These are phyloP conservation scores for Phanerodontia chrysosporium DNA, from an alignment of 768 basidiomycete species.

Conservation along the genomic window DNA sequence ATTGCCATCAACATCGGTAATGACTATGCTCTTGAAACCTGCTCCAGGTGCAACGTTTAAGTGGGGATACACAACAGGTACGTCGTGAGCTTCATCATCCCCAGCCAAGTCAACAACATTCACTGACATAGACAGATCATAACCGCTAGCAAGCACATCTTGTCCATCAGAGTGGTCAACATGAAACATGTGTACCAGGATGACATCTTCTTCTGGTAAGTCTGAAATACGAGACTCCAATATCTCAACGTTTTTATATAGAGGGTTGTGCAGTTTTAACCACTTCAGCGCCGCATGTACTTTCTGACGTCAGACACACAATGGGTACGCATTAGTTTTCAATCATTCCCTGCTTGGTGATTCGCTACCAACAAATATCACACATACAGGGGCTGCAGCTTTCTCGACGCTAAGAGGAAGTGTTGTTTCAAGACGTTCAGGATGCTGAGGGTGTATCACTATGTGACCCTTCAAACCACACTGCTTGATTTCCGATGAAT, in stretches of 20 bases:
- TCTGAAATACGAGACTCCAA: slow-evolving; percentile 28
- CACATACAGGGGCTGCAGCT: too few relatives aligned
- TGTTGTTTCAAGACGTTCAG: slow-evolving; percentile 21
- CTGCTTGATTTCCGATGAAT: slow-evolving; percentile 16
- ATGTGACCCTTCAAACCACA: slow-evolving; percentile 35
- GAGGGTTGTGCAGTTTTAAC: too few relatives aligned
- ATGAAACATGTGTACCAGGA: slow-evolving; percentile 35
- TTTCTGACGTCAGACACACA: too few relatives aligned
- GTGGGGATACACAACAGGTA: slow-evolving; percentile 23
- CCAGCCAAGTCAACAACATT: too few relatives aligned
- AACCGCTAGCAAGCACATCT: slow-evolving; percentile 16
- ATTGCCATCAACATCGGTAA: slow-evolving; percentile 27
- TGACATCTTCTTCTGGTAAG: slow-evolving; percentile 27
- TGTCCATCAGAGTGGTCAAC: slow-evolving; percentile 20
- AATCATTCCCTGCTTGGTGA: too few relatives aligned
- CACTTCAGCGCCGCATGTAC: too few relatives aligned
- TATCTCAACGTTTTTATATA: too few relatives aligned
- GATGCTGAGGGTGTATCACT: slow-evolving; percentile 37
- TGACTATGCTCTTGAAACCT: slow-evolving; percentile 19
- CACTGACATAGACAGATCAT: slow-evolving; percentile 18
- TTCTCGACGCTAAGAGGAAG: slow-evolving; percentile 32
- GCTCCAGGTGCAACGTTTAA: slow-evolving; percentile 23
- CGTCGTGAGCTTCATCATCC: too few relatives aligned
- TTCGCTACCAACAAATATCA: too few relatives aligned
- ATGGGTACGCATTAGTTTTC: too few relatives aligned